Base-by-base conservation (phyloP, 352 stramenopile genomes). In the Globisporangium lucens region DNA sequence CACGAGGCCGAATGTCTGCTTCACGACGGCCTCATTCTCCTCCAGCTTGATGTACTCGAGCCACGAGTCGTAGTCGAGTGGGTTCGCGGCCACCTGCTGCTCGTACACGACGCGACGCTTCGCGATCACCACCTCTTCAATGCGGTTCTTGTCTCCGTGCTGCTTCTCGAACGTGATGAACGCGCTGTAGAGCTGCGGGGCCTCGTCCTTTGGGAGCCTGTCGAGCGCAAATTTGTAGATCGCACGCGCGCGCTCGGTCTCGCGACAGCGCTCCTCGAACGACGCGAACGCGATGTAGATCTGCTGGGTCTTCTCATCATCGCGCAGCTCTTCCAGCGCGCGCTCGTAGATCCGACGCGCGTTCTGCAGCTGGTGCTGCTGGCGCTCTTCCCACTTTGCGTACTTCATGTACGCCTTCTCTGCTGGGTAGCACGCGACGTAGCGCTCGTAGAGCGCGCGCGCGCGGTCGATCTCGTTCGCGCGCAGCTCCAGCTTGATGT, bases 131-230 rank as follows among this genome's bases (percentile, higher is more conserved):
- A 99, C 94, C 49, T 94, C 78, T 75, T 99, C 97, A 61, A 99
- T 98, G 24, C 91, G 91, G n/a, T 97, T 82, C 64, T 91, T 91
- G 74, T 98, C 89, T 3, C 98, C 98, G 72, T 99, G 94, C 76
- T 99, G 97, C 79, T 99, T 99, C 78, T 99, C 97, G 77, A 99
- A 99, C 9, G 82, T 89, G 68, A 99, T 93, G 71, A 99, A 99
- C 1, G 95, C 87, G 52, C 95, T 93, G 75, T 99, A 99, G 6
- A 99, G 76, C 62, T 98, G 89, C n/a, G 95, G 83, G 33, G 96
- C 86, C 24, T 97, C 89, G 20, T 94, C 81, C 65, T 97, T 90
- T 0, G 92, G 75, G 67, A 97, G 75, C 49, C 79, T 71, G 67
- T 95, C 85, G 60, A 97, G 66, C 10, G 86, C 90, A 56, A 90